Base-by-base conservation (phyloP, 75 land plant species). In the Ceratopteris richardii region DNA sequence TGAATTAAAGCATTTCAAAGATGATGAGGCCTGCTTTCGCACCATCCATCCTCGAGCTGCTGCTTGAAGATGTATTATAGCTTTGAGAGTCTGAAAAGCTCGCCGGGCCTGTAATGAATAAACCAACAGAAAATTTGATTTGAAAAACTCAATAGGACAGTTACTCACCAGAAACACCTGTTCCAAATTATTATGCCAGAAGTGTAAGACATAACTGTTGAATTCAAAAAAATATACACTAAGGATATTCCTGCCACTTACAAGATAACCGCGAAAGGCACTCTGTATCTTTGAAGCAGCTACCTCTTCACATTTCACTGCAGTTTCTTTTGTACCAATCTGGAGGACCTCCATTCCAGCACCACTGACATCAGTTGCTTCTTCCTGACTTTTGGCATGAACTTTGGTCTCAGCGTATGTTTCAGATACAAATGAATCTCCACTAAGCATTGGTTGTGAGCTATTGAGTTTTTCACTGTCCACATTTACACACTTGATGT, bases 211-310 rank as follows among this genome's bases (percentile, higher is more conserved):
- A n/a, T n/a, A n/a, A n/a, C n/a, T n/a, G n/a, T n/a, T n/a, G n/a
- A n/a, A n/a, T n/a, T n/a, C n/a, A n/a, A n/a, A n/a, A n/a, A n/a
- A n/a, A n/a, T n/a, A n/a, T n/a, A n/a, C n/a, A n/a, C n/a, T n/a
- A n/a, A n/a, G n/a, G n/a, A n/a, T n/a, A n/a, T n/a, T n/a, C n/a
- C n/a, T n/a, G n/a, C n/a, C n/a, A n/a, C 14, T 14, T 70, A 70
- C 73, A 67, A 70, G 53, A 52, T 70, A 70, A 20, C 61, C 68
- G 11, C 73, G 58, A 36, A 70, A 70, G 29, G 67, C 73, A 31
- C 60, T 57, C 46, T 70, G 73, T n/a, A 70, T 70, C 54, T 31
- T 42, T 33, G 64, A 29, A 51, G 73, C 73, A 16, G 73, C 73
- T 67, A 67, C 54, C 18, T 69, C 72, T 2, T 46, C 21, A 2